phyloP scores from a whole-genome alignment of 2,329 filamentous ascomycete species.

The Aspergillus fumigatiaffinis region DNA sequence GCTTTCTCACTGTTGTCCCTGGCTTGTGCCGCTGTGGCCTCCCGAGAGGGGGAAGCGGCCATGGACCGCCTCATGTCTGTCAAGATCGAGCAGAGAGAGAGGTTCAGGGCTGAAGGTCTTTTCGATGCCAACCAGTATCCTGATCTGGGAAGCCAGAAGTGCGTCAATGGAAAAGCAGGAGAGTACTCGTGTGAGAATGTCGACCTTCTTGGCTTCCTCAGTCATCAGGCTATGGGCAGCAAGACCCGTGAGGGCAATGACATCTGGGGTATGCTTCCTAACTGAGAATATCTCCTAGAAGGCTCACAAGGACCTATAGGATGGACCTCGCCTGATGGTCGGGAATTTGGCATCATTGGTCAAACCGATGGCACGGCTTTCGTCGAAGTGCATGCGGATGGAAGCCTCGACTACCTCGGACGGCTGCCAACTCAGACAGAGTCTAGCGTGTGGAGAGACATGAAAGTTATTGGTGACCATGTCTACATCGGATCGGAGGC shows the following conservation, averaged over 20 bases:
- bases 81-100: slow-evolving; percentile 11
- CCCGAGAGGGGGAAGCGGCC: slow-evolving; percentile 3
- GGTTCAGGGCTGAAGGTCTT: slow-evolving; percentile 8
- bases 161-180: slow-evolving; percentile 13
- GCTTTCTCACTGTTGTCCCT: slow-evolving; percentile 8
- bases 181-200: slow-evolving; percentile 16
- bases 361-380: slow-evolving; percentile 17
- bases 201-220: slow-evolving; percentile 13
- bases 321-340: slow-evolving; percentile 14
- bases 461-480: slow-evolving; percentile 16
- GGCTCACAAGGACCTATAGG: slow-evolving; percentile 2
- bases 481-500: slow-evolving; percentile 17
- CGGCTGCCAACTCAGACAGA: slow-evolving; percentile 14
- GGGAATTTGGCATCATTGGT: slow-evolving; percentile 16
- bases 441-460: slow-evolving; percentile 11
- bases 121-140: slow-evolving; percentile 13
- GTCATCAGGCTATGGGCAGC: slow-evolving; percentile 18
- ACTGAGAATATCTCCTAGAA: neutral
- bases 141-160: slow-evolving; percentile 4
- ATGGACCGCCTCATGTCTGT: slow-evolving; percentile 15
- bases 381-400: slow-evolving; percentile 12
- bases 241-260: slow-evolving; percentile 17
- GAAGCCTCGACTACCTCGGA: slow-evolving; percentile 15
- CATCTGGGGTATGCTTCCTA: slow-evolving; percentile 13
- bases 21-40: slow-evolving; percentile 7